These are phyloP conservation scores for Brettanomyces bruxellensis DNA, from an alignment of 805 yeast species.

Conservation along the genomic window DNA sequence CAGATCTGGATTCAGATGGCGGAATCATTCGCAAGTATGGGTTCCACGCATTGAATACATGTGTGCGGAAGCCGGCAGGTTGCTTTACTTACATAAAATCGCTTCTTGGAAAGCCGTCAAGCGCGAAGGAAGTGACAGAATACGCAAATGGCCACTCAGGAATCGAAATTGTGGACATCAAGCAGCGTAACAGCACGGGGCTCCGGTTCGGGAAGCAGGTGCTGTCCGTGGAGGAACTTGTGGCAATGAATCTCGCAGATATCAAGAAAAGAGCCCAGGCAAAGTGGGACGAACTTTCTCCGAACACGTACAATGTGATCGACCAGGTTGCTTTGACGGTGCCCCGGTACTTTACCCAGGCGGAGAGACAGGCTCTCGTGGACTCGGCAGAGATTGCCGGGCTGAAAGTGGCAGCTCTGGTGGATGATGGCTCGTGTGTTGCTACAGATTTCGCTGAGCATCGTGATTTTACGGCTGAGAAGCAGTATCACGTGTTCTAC, in stretches of 20 bases:
- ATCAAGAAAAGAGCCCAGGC: conserved; percentile 55
- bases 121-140: conserved; percentile 35
- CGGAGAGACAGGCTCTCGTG: conserved; percentile 59
- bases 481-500: conserved; percentile 60
- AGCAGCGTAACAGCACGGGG: conserved; percentile 45
- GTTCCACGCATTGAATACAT: conserved; percentile 57
- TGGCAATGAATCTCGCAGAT: conserved; percentile 75
- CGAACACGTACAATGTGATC: conserved; percentile 39
- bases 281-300: conserved; percentile 45
- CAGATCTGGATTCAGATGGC: conserved; percentile 22
- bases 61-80: conserved; percentile 64
- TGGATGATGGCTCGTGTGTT: conserved; percentile 89
- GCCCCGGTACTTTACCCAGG: conserved; percentile 59
- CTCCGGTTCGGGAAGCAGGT: conserved; percentile 19
- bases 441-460: conserved; percentile 69
- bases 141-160: conserved; percentile 57
- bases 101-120: conserved; percentile 55
- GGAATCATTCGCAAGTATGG: conserved; percentile 72
- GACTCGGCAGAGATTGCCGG: conserved; percentile 72
- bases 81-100: conserved; percentile 63
- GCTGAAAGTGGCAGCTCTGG: conserved; percentile 52
- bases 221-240: conserved; percentile 61
- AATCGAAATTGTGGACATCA: conserved; percentile 31
- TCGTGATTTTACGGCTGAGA: conserved; percentile 32
- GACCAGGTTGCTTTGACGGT: conserved; percentile 67